Base-by-base conservation (phyloP, 140 eudicot genomes). In the Senecio squalidus region DNA sequence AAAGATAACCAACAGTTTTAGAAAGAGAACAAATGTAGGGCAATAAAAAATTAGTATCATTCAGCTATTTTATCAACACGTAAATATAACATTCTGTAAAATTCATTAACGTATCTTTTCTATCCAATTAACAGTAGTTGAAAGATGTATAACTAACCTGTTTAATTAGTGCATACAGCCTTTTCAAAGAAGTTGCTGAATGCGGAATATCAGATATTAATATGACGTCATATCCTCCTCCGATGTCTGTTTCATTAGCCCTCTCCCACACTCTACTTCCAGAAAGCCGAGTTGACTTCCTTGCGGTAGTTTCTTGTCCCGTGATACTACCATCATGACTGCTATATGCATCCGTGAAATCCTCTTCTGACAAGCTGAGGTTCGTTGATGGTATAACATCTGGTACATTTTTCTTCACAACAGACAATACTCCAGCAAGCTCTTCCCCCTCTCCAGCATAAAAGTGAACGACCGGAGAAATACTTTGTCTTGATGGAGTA, bases 401-500 rank as follows among this genome's bases (percentile, higher is more conserved):
- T 45, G 68, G 70, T 44, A 55, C 67, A 52, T 81, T 73, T 16
- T 33, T 69, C 58, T 72, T 66, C 25, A 85, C 78, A 27, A 73
- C 66, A 2, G 89, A 81, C 33, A 85, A 60, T 30, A 85, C 89
- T 9, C 61, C 67, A 13, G 77, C 69, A 55, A 85, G 77, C 36
- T 85, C 94, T 55, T 81, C 94, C 86, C 84, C 81, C 9, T 85
- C 89, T 57, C 94, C 94, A 28, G 89, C 94, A 49, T 85, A 85
- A 59, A 85, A 85, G 55, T 73, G 73, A 29, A 82, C 83, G 25
- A 11, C 26, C 1, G 94, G 94, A 15, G 86, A 49, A 46, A 85
- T 54, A 21, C 60, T 69, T 62, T 81, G 77, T 27, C 89, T 74
- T 50, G 94, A 81, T 21, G 94, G 94, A 45, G 94, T 85, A 65